Base-by-base conservation (phyloP, 108 stramenopile species). In the Discostella pseudostelligera region DNA sequence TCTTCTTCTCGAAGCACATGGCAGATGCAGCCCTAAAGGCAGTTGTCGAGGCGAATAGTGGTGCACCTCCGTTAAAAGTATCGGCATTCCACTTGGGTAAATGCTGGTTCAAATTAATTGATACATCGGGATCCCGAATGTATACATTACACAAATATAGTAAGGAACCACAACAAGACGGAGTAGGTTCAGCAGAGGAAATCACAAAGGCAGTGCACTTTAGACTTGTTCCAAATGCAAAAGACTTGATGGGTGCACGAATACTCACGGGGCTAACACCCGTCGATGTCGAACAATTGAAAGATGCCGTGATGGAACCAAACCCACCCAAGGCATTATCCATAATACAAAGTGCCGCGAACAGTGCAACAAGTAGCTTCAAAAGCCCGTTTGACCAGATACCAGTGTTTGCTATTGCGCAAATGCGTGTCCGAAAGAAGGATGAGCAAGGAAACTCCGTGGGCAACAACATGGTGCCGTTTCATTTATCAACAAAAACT, bases 1-100 rank as follows among this genome's bases (percentile, higher is more conserved):
- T 79, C 78, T 79, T 79, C 36, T 71, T 79, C 14, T 68, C 66
- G 4, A 46, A 43, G 29, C 74, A 74, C 45, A 79, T 79, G 78
- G 78, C 78, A 0, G 59, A 73, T 43, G 44, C 48, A 0, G 78
- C 74, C 4, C 47, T 64, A 19, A 60, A 20, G 40, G 57, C 74
- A 7, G 56, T 79, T 4, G 20, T 35, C 22, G 69, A 55, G 20
- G 73, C 78, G 11, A 79, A 79, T 65, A 26, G 12, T 0, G 73
- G 69, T 16, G 66, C 69, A 8, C 75, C 75, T 4, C 58, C 74
- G 12, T 42, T 79, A 48, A 61, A 47, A 39, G 74, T 79, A 20
- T 67, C 58, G 2, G 68, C 74, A 9, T 73, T 79, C 39, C 78
- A 79, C 47, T 59, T 79, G 36, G 78, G 78, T 11, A 79, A 79